Evolutionary conservation across 441 rosid genomes (phyloP), one percentile per base, ranked within the genome.

Genomic region (Jatropha podagrica): DNA sequence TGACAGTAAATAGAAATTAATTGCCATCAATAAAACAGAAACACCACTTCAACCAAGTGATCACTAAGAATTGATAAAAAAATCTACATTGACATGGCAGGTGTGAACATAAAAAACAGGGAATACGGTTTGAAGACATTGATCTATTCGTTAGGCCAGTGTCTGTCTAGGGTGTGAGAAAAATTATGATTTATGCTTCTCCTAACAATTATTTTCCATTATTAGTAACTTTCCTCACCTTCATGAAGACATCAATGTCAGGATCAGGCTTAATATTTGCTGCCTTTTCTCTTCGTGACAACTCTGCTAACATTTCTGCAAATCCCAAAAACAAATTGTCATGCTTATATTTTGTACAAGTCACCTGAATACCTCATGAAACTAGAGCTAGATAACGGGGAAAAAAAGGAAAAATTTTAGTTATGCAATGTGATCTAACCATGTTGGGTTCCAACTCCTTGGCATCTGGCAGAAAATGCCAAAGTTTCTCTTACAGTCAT

Each of bases 241-340:
- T 76, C 84, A 81, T 81, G 69, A 69, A 78, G 49, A 81, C 52
- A 64, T 81, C 84, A 72, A 81, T 41, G 51, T 81, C 82, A 2
- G 80, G 81, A 72, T 81, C 84, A 41, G 81, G 84, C 67, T 72
- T 78, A 41, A 81, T 81, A n/a, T 78, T 78, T 62, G 80, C 84
- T 38, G 71, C 84, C 55, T 78, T 81, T 37, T 81, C 84, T 76
- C 84, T 81, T 65, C 84, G 76, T 0, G 76, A 72, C 65, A 81
- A 69, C 70, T 81, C 84, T 4, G 78, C 75, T 55, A 81, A 68
- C 79, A 81, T 67, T 10, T 81, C 84, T 81, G 80, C 64, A 78
- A 37, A 59, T 42, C 20, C 26, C 38, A 32, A 74, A 65, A 11
- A 46, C 14, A 48, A 54, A 3, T 17, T 4, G 5, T 69, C 46